Evolutionary conservation across 225 moss, liverwort and hornwort species (phyloP).

Genomic region (Polytrichum formosum): DNA sequence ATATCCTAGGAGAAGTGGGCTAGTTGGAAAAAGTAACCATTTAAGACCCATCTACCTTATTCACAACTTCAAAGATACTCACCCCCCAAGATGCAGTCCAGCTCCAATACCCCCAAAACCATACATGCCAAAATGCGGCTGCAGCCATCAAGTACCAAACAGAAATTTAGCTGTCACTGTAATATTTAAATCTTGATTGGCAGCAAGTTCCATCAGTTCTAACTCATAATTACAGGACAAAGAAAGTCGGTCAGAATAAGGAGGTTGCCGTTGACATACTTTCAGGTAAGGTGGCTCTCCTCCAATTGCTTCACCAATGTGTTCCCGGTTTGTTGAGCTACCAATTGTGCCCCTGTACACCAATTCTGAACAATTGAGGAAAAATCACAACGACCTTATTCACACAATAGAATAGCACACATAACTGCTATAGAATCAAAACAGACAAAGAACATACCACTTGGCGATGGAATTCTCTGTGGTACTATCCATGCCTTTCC

Average conservation of each 20-base stretch:
- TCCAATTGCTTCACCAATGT: conserved; percentile 36
- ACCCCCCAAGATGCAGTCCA: conserved; percentile 57
- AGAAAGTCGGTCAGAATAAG: no score
- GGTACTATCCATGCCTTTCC: conserved; percentile 51
- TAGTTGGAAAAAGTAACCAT: no score
- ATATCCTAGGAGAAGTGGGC: no score
- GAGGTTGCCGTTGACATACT: conserved; percentile 10
- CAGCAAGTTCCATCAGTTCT: no score
- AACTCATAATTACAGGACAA: no score
- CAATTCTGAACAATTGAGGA: no score
- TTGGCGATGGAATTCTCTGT: conserved; percentile 32
- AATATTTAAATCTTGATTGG: not conserved
- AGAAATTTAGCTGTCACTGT: not conserved
- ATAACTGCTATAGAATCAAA: no score
- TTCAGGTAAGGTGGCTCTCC: conserved; percentile 48
- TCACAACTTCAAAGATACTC: not conserved
- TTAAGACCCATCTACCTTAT: no score
- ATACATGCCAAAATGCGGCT: conserved; percentile 59
- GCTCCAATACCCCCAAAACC: conserved; percentile 57
- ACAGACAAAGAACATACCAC: conserved; percentile 19
- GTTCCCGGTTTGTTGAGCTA: conserved; percentile 32
- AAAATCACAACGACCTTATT: no score
- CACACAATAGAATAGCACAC: no score
- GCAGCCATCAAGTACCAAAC: conserved; percentile 4
- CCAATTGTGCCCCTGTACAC: conserved; percentile 45